Evolutionary conservation across 1,284 basidiomycete species (phyloP).

Genomic region (Pseudozyma thailandica): DNA sequence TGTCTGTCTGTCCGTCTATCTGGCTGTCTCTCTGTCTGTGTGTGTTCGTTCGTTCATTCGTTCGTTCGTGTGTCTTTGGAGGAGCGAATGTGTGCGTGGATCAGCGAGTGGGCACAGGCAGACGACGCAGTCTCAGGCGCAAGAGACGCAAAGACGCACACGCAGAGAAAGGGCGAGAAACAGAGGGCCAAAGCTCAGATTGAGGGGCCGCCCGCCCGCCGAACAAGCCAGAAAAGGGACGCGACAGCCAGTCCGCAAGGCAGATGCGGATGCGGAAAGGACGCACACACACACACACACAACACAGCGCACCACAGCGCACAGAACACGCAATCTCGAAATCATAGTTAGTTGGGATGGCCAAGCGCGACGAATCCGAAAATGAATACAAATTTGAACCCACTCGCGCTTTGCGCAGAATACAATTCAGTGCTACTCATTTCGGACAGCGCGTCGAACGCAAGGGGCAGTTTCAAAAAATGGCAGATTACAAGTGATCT

Average conservation of each 20-base stretch:
- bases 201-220: too few species aligned
- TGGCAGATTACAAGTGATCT: too few species aligned
- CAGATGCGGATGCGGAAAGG: background rate
- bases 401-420: background rate
- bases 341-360: too few species aligned
- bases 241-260: background rate
- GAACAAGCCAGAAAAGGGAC: conserved; percentile 5
- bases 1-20: background rate
- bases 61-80: too few species aligned
- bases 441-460: too few species aligned
- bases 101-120: conserved; percentile 1
- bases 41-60: conserved; percentile 1
- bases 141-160: conserved; percentile 9
- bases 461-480: too few species aligned
- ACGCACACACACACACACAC: background rate
- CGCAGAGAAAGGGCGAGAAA: conserved; percentile 4
- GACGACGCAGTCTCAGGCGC: conserved; percentile 4
- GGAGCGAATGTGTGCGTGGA: background rate
- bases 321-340: too few species aligned
- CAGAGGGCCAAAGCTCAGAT: background rate
- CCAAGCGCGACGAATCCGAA: conserved; percentile 19
- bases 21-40: conserved; percentile 1
- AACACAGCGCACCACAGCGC: background rate
- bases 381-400: background rate
- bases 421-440: background rate